phyloP scores from a whole-genome alignment of 345 rosid species.

The Ceriops decandra region DNA sequence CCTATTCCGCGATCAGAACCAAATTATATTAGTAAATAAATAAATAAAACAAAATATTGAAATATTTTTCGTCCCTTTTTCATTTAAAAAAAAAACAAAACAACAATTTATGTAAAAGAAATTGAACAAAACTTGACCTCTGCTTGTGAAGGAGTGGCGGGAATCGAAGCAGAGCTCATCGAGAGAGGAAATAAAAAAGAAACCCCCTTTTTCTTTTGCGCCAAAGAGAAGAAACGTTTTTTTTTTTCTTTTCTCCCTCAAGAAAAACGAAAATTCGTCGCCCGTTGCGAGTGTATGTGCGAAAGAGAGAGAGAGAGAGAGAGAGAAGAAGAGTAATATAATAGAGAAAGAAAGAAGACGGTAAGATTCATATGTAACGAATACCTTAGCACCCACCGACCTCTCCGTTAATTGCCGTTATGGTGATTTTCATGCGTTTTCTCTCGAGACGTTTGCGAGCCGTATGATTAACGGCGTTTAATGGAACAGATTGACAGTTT shows the following conservation, averaged over 20 bases:
- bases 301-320: slow-evolving; percentile 47
- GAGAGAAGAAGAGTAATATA: slow-evolving; percentile 18
- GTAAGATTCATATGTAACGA: slow-evolving; percentile 45
- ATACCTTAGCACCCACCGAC: slow-evolving; percentile 43
- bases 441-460: neutral
- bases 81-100: neutral
- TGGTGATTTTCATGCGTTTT: neutral
- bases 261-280: slow-evolving; percentile 41
- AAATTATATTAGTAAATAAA: slow-evolving; percentile 6
- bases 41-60: neutral
- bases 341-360: slow-evolving; percentile 2
- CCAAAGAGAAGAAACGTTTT: too few species aligned
- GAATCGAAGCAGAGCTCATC: slow-evolving; percentile 56
- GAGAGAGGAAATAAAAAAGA: neutral
- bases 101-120: neutral
- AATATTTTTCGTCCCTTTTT: neutral
- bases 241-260: too few species aligned
- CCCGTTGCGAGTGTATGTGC: slow-evolving; percentile 66
- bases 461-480: slow-evolving; percentile 34
- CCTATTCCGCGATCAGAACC: slow-evolving; percentile 22
- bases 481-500: slow-evolving; percentile 24
- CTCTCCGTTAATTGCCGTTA: slow-evolving; percentile 62
- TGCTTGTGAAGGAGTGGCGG: slow-evolving; percentile 43
- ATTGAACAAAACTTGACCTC: slow-evolving; percentile 35
- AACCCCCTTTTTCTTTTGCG: neutral